Base-by-base conservation (phyloP, 768 basidiomycete genomes). In the Phanerochaete sordida region DNA sequence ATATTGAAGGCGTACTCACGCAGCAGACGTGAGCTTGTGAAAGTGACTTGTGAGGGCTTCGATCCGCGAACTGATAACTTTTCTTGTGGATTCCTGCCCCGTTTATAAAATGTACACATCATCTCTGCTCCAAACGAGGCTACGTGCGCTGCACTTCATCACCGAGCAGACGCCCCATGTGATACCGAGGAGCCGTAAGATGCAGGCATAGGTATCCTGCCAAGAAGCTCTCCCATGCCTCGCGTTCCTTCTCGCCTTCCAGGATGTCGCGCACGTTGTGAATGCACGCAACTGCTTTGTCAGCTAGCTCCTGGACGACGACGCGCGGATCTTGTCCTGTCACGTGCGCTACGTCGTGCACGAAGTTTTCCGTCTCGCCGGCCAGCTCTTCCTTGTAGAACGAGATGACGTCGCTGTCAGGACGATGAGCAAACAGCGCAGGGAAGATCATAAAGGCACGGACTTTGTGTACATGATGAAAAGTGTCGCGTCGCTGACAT, bases 391-490 rank as follows among this genome's bases (percentile, higher is more conserved):
- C 63, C 35, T 64, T 64, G 56, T 64, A 55, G 56, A 64, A 64
- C 4, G 63, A 64, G 2, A 64, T 26, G 15, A 64, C 39, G 43
- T 64, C 63, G 35, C 63, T 64, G 49, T 11, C 33, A 16, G 15
- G 8, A 11, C n/a, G 6, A 26, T 28, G 21, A 49, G n/a, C 13
- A 23, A 15, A 11, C 44, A 15, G 31, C 8, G 37, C 3, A 30
- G 13, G 35, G 43, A 7, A 3, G 3, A 45, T 16, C 12, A 11
- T 57, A 56, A 19, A 15, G 11, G 11, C n/a, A 70, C 75, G 54
- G 24, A 79, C 79, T 79, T 79, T 52, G 60, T 67, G 21, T 73
- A 71, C 26, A 72, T 66, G 9, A 63, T 9, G 26, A 46, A 63
- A 2, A 61, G 28, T 8, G 47, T 46, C 15, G 56, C 13, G 13